Conservation (phyloP, 1,284 basidiomycete species). For the Trichosporon asahii region DNA sequence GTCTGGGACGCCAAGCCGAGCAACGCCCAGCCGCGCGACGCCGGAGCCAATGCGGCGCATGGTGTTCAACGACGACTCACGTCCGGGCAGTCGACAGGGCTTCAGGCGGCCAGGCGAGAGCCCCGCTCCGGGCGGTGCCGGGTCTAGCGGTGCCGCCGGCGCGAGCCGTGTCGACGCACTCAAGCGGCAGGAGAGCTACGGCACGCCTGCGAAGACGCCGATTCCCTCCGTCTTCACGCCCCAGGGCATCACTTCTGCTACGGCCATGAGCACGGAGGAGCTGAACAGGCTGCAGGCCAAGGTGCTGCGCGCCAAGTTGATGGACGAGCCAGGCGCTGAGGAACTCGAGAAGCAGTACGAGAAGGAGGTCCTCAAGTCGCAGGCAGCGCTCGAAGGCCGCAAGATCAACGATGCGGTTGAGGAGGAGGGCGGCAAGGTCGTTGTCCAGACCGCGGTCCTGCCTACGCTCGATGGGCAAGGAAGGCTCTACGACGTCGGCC, state of each 20-base stretch:
- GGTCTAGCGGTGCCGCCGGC: conserved; percentile 45
- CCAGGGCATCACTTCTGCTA: conserved; percentile 47
- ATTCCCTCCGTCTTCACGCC: conserved; percentile 87
- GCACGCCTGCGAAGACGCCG: conserved; percentile 58
- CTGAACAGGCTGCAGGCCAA: conserved; percentile 91
- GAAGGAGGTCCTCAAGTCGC: conserved; percentile 40
- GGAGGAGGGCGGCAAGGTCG: conserved; percentile 25
- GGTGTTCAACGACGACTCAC: conserved; percentile 49
- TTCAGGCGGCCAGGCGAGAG: conserved; percentile 72
- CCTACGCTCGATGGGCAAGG: conserved; percentile 87
- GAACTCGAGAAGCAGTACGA: conserved; percentile 82
- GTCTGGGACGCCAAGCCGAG: conserved; percentile 47
- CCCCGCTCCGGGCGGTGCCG: conserved; percentile 32
- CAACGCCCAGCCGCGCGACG: conserved; percentile 48
- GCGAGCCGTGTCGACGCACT: conserved; percentile 41
- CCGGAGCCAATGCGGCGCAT: conserved; percentile 34
- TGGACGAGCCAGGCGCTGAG: conserved; percentile 66
- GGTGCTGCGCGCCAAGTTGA: conserved; percentile 84
- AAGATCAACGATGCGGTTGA: conserved; percentile 18
- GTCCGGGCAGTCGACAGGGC: conserved; percentile 67
- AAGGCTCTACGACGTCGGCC: conserved; percentile 85
- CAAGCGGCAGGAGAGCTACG: conserved; percentile 30
- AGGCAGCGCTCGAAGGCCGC: background rate
- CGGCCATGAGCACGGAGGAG: conserved; percentile 55
- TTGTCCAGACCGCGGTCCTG: conserved; percentile 67